These are phyloP conservation scores for Anisodus acutangulus DNA, from an alignment of 257 asterid species.

Conservation along the genomic window DNA sequence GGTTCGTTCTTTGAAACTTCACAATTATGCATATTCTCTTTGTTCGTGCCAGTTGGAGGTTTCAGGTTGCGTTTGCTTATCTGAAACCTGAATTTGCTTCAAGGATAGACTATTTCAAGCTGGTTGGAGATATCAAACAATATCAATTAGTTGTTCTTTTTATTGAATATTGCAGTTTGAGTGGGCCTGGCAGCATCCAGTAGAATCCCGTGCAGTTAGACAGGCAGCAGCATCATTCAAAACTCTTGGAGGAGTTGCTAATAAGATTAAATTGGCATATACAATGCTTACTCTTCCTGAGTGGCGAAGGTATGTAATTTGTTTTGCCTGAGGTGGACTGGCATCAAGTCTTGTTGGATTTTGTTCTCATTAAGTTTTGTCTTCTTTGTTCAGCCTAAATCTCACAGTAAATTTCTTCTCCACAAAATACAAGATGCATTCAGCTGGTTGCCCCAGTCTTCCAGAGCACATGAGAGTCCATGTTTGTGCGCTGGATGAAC, in stretches of 20 bases:
- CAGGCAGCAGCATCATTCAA: conserved; percentile 68
- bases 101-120: neutral
- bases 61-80: neutral
- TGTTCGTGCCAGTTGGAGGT: neutral
- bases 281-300: conserved; percentile 87
- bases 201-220: conserved; percentile 82
- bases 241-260: conserved; percentile 78
- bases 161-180: conserved; percentile 65
- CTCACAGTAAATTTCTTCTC: conserved; percentile 84
- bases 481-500: conserved; percentile 73
- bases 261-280: conserved; percentile 82
- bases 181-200: conserved; percentile 99
- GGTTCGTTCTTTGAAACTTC: neutral
- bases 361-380: conserved; percentile 4
- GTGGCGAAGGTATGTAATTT: conserved; percentile 69
- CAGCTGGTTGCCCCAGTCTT: conserved; percentile 64
- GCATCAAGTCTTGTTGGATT: neutral
- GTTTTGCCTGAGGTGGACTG: neutral
- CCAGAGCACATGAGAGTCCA: conserved; percentile 55
- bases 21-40: neutral
- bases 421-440: conserved; percentile 68
- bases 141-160: neutral
- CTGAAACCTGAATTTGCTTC: conserved; percentile 19
- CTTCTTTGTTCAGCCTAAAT: conserved; percentile 59
- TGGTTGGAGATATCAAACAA: neutral